Percentiles rank a stretch among this genome's conserved stretches.
These are phyloP conservation scores for Leccinum brunneo-olivaceum DNA, from an alignment of 1,284 basidiomycete genomes.

Conservation along the genomic window DNA sequence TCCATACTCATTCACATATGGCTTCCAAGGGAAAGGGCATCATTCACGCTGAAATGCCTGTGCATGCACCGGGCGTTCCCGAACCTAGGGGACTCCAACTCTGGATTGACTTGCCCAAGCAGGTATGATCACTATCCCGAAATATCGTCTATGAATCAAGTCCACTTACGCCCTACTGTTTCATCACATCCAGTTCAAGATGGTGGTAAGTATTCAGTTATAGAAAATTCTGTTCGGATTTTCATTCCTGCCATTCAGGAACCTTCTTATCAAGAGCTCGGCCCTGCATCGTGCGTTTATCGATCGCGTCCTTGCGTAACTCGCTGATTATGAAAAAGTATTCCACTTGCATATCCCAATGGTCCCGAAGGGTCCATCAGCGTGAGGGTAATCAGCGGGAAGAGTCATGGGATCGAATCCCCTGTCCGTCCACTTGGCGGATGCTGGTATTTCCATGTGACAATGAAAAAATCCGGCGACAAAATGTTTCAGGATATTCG, in stretches of 20 bases:
- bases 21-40: slow-evolving; percentile 42
- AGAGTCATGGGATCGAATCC: slow-evolving; percentile 78
- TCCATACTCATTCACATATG: slow-evolving; percentile 2
- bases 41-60: slow-evolving; percentile 89
- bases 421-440: slow-evolving; percentile 87
- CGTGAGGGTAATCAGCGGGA: slow-evolving; percentile 86
- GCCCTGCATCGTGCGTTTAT: slow-evolving; percentile 44
- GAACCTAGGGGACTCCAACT: slow-evolving; percentile 81
- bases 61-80: slow-evolving; percentile 60
- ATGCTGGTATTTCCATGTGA: slow-evolving; percentile 89
- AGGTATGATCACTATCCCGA: slow-evolving; percentile 33
- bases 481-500: slow-evolving; percentile 82
- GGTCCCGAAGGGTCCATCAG: slow-evolving; percentile 65
- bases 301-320: background rate
- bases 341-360: slow-evolving; percentile 67
- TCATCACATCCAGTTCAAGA: slow-evolving; percentile 58
- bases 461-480: slow-evolving; percentile 59
- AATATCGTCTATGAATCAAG: background rate
- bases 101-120: slow-evolving; percentile 88
- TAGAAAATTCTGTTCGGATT: background rate
- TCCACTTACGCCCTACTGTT: slow-evolving; percentile 18
- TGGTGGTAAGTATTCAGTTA: slow-evolving; percentile 48
- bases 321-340: slow-evolving; percentile 37
- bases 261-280: slow-evolving; percentile 74
- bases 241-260: slow-evolving; percentile 34